Percentiles rank a stretch among this genome's conserved stretches.
phyloP scores from a whole-genome alignment of 148 eudicot genomes.

The Cornus florida region DNA sequence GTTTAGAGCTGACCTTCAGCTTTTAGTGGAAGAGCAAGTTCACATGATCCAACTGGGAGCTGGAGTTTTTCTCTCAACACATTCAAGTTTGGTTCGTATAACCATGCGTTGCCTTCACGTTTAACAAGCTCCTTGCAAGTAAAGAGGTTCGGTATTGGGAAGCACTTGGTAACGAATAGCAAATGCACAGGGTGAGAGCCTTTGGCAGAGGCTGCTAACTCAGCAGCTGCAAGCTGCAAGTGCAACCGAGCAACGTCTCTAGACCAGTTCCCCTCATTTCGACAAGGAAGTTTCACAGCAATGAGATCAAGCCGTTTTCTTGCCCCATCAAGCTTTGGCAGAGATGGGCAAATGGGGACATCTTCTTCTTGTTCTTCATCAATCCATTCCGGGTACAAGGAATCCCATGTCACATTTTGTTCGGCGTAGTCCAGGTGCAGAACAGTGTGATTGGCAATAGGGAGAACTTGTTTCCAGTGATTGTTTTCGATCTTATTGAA shows the following conservation, averaged over 20 bases:
- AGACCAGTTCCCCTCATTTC: slow-evolving; percentile 57
- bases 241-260: slow-evolving; percentile 81
- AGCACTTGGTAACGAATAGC: slow-evolving; percentile 60
- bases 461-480: slow-evolving; percentile 49
- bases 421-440: slow-evolving; percentile 47
- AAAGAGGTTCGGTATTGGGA: slow-evolving; percentile 72
- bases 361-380: slow-evolving; percentile 90
- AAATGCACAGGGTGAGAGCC: slow-evolving; percentile 56
- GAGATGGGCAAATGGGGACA: slow-evolving; percentile 60
- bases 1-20: slow-evolving; percentile 36
- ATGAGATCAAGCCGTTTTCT: slow-evolving; percentile 60
- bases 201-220: slow-evolving; percentile 56
- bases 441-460: slow-evolving; percentile 37
- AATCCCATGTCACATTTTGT: slow-evolving; percentile 67
- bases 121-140: slow-evolving; percentile 67
- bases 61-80: slow-evolving; percentile 57
- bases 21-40: slow-evolving; percentile 78
- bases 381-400: slow-evolving; percentile 88
- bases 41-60: slow-evolving; percentile 90
- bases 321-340: slow-evolving; percentile 62
- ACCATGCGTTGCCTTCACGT: slow-evolving; percentile 61
- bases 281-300: slow-evolving; percentile 77
- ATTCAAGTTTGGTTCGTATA: slow-evolving; percentile 63
- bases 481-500: slow-evolving; percentile 50
- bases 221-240: slow-evolving; percentile 73